phyloP scores from a whole-genome alignment of 179 eudicot species.

The Kewa caespitosa region DNA sequence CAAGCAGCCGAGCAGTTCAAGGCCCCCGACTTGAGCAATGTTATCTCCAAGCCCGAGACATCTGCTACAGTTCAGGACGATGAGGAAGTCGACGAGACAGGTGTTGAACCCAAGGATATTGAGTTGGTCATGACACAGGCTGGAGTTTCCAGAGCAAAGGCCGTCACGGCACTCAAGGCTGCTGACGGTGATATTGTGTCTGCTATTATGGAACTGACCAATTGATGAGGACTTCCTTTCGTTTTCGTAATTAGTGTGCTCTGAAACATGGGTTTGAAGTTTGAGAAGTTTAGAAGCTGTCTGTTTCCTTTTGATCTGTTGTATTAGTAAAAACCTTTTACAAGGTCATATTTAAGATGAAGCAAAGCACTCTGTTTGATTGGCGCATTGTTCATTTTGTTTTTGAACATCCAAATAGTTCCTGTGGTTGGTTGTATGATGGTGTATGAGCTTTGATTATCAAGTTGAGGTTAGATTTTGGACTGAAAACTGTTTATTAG shows the following conservation, averaged over 20 bases:
- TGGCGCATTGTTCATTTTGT: not conserved
- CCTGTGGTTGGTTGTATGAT: not conserved
- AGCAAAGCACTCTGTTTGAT: slow-evolving; percentile 5
- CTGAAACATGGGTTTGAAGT: slow-evolving; percentile 21
- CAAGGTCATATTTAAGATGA: slow-evolving; percentile 16
- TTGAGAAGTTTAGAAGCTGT: slow-evolving; percentile 23
- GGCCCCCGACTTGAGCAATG: slow-evolving; percentile 57
- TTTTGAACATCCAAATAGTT: not conserved
- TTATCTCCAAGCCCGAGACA: slow-evolving; percentile 57
- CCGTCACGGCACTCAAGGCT: slow-evolving; percentile 67
- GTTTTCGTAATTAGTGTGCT: slow-evolving; percentile 24
- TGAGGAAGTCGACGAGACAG: slow-evolving; percentile 68
- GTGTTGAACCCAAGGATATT: slow-evolving; percentile 77
- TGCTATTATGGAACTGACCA: slow-evolving; percentile 84
- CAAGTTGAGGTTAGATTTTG: no score
- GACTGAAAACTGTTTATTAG: no score
- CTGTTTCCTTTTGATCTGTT: slow-evolving; percentile 24
- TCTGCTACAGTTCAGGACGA: slow-evolving; percentile 59
- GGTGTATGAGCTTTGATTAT: no score
- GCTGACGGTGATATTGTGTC: slow-evolving; percentile 74
- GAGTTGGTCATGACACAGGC: slow-evolving; percentile 89
- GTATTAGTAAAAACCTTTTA: slow-evolving; percentile 17
- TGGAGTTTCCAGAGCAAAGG: slow-evolving; percentile 63
- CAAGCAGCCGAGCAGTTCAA: slow-evolving; percentile 86
- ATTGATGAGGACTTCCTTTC: slow-evolving; percentile 19